Base-by-base conservation (phyloP, 2,329 filamentous ascomycete genomes). In the Aspergillus quadricinctus region DNA sequence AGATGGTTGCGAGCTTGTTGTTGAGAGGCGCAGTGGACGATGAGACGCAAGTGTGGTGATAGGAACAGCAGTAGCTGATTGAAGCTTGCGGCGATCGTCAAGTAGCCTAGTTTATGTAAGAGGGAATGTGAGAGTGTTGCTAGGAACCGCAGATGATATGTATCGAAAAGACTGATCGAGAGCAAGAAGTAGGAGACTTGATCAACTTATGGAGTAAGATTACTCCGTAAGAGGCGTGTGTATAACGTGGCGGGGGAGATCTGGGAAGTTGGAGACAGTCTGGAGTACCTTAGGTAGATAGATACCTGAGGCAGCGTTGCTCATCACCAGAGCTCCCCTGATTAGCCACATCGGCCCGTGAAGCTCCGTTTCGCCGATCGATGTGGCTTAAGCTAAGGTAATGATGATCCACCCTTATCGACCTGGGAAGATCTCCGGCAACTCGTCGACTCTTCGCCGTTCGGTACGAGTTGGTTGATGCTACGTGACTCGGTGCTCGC, bases 311-410 rank as follows among this genome's bases (percentile, higher is more conserved):
- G 21, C 41, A 23, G 8, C 2, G 6, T 9, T 21, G 1, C 8
- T 23, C 9, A 43, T 43, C 9, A n/a, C 10, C 8, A 4, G n/a
- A 10, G 19, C 19, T 23, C 25, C 21, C 23, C 45, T 27, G 45
- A 40, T 51, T 52, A 56, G 56, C 61, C 59, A 56, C 52, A 52
- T 55, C 60, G 60, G 58, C 50, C 58, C 56, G 55, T 57, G 58
- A 55, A 57, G 55, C 50, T 59, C 57, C 55, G 50, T 54, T 51
- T 55, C 54, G 55, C 61, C 49, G 57, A 52, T 43, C 19, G 10
- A 8, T 21, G 43, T 23, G 21, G 43, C 43, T 14, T 43, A 37
- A 54, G 21, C 53, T 56, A 37, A 54, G 21, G 50, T 56, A 27
- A 21, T 37, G 14, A 37, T 17, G 35, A 40, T 48, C 56, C 50